A percentile compares a stretch with the other conserved stretches of the same genome.
These are phyloP conservation scores for Diaporthe velutina DNA, from an alignment of 2,329 filamentous ascomycete species.

Conservation along the genomic window DNA sequence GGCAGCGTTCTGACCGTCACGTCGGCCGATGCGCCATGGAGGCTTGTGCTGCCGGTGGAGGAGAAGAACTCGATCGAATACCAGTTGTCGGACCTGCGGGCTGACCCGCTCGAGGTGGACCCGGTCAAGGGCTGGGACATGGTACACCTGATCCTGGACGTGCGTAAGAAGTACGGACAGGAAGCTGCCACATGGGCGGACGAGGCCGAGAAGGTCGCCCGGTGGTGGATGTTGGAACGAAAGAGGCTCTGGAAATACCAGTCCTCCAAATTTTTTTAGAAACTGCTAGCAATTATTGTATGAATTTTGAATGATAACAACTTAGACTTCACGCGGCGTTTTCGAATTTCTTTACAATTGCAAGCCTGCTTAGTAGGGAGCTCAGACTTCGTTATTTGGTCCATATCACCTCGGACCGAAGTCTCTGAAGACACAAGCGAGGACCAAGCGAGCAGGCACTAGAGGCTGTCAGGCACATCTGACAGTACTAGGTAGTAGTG, in stretches of 20 bases:
- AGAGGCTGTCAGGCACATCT: neutral
- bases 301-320: neutral
- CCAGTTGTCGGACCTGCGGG: slow-evolving; percentile 39
- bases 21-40: slow-evolving; percentile 39
- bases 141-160: slow-evolving; percentile 36
- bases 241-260: slow-evolving; percentile 28
- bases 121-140: slow-evolving; percentile 26
- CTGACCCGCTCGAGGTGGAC: slow-evolving; percentile 17
- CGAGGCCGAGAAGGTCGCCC: slow-evolving; percentile 42
- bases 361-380: too few species aligned
- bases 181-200: slow-evolving; percentile 41
- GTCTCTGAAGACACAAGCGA: neutral
- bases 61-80: slow-evolving; percentile 39
- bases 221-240: slow-evolving; percentile 42
- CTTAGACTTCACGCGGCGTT: too few species aligned
- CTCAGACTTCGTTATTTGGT: too few species aligned
- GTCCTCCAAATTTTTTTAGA: slow-evolving; percentile 2
- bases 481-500: neutral
- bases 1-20: slow-evolving; percentile 42
- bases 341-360: too few species aligned
- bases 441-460: neutral
- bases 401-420: neutral
- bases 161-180: slow-evolving; percentile 31
- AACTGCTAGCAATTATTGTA: neutral
- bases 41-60: slow-evolving; percentile 42